Conservation (phyloP, 1,139 yeast genomes). For the Eremothecium gossypii region DNA sequence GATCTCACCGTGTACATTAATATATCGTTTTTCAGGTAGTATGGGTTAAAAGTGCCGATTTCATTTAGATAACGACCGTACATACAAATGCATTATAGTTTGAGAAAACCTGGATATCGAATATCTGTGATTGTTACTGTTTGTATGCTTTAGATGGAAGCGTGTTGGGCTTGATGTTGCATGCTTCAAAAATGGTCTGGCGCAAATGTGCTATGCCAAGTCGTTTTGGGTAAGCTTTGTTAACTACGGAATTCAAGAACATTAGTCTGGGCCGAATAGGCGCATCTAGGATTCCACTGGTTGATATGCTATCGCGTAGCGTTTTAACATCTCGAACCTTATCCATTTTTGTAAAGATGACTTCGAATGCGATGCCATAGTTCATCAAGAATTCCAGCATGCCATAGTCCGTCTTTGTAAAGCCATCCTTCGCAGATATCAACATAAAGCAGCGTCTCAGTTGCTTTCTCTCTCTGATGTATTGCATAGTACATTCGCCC, state of each 20-base stretch:
- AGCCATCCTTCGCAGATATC: constrained; percentile 49
- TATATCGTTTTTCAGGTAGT: background rate
- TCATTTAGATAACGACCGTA: constrained; percentile 3
- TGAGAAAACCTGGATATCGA: background rate
- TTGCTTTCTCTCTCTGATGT: constrained; percentile 44
- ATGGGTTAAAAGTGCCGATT: background rate
- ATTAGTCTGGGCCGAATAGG: constrained; percentile 33
- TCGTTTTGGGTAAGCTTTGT: constrained; percentile 25
- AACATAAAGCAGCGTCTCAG: constrained; percentile 53
- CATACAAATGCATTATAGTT: constrained; percentile 4
- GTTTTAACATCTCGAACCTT: constrained; percentile 29
- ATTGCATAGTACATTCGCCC: constrained; percentile 59
- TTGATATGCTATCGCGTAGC: constrained; percentile 24
- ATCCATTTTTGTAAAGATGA: constrained; percentile 71
- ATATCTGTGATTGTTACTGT: background rate
- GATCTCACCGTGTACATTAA: constrained; percentile 3
- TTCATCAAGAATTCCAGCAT: constrained; percentile 44
- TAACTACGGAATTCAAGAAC: constrained; percentile 34
- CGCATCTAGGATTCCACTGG: constrained; percentile 19
- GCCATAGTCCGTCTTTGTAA: constrained; percentile 45
- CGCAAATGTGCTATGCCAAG: constrained; percentile 36
- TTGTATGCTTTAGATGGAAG: constrained; percentile 18
- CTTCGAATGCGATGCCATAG: constrained; percentile 58
- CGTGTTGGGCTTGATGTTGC: constrained; percentile 27
- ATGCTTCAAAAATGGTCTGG: constrained; percentile 32